Base-by-base conservation (phyloP, 257 asterid species). In the Solanum pinnatisectum region DNA sequence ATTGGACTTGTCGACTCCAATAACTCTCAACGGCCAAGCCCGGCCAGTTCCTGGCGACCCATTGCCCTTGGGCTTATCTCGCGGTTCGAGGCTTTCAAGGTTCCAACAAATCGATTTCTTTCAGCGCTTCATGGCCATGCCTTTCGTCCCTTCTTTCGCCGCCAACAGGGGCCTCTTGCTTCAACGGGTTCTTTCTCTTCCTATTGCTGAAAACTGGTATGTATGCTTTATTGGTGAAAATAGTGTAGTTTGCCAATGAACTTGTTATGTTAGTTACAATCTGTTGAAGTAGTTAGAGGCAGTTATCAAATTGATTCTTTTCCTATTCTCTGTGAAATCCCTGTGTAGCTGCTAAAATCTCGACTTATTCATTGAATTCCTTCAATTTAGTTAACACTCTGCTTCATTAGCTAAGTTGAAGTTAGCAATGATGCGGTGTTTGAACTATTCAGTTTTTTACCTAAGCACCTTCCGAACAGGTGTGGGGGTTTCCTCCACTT, bases 81-180 rank as follows among this genome's bases (percentile, higher is more conserved):
- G 98, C 25, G 98, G 98, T 3, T 65, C 87, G 25, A 88, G 90
- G 83, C 93, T 96, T 14, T 93, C 98, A 35, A 95, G 98, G 36
- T 94, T 93, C 78, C 92, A 88, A 84, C 98, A 95, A 90, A 87
- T 93, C 30, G 96, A 96, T 91, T 96, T 96, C 96, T 91, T 96
- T 89, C 98, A 96, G 93, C 96, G 96, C 10, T 96, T 96, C 90
- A 96, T 96, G 98, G 92, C 95, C n/a, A 87, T 88, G 90, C 98
- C 98, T 42, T 90, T 94, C 37, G 90, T 96, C 87, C 98, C 98
- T 68, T 91, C 96, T 13, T 92, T 90, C 83, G 83, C 95, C 87
- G 40, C 63, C 49, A 88, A 70, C 81, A 49, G 52, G 2, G 98
- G 98, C 25, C 82, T 96, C 79, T 89, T 95, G 84, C 71, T 95